Evolutionary conservation across 305 asterid genomes (phyloP).

Genomic region (Rubia tinctorum): DNA sequence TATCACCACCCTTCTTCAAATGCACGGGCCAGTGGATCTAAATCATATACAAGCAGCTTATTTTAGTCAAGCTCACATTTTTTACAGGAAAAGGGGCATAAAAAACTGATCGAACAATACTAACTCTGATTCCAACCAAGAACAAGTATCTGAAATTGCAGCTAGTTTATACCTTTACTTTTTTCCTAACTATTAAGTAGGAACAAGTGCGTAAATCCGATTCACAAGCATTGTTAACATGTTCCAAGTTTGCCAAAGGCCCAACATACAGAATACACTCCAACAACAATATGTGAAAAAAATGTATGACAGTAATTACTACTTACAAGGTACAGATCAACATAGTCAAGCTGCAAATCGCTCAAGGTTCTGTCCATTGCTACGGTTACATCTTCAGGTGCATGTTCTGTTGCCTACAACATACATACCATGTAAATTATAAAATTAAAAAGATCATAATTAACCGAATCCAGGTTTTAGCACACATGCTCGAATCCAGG

Average conservation of each 20-base stretch:
- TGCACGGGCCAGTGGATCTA: constrained; percentile 79
- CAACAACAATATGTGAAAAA: neutral
- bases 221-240: neutral
- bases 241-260: neutral
- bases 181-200: neutral
- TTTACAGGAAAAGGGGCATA: neutral
- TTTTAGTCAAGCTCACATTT: neutral
- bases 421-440: neutral
- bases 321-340: constrained; percentile 66
- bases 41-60: constrained; percentile 7
- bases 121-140: neutral
- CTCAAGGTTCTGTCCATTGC: constrained; percentile 54
- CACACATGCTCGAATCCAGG: neutral
- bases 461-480: neutral
- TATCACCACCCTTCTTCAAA: constrained; percentile 39
- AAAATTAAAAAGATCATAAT: neutral
- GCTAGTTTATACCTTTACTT: too few species aligned
- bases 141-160: neutral
- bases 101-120: neutral
- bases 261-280: neutral
- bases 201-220: neutral
- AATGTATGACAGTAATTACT: constrained; percentile 33
- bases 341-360: constrained; percentile 73
- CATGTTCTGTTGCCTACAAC: constrained; percentile 20
- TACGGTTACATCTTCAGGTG: constrained; percentile 58